Evolutionary conservation across 169 alveolate species (phyloP), one percentile per base, ranked within the genome.

Genomic region (Amoebophrya sp.): DNA sequence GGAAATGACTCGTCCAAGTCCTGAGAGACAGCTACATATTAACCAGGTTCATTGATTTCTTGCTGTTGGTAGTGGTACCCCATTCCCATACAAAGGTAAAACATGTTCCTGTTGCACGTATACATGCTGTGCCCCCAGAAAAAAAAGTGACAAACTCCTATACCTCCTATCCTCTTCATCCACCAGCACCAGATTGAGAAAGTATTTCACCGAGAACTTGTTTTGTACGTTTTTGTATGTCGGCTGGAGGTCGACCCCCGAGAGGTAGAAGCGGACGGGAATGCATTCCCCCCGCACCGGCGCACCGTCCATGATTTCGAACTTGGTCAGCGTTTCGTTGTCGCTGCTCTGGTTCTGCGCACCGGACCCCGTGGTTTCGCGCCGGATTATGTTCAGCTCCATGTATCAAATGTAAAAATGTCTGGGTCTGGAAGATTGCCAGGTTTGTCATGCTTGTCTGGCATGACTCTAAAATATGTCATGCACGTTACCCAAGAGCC

Each of bases 291-390:
- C 98, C 90, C 97, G 97, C 29, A 96, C 97, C 18, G 99, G 99
- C 0, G 99, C 97, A 0, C 99, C 99, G 95, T 99, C 99, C 99
- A 99, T 99, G 88, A 99, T 98, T 95, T 99, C 99, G 95, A 96
- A 98, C 92, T 98, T 98, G 39, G 99, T 97, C 89, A 98, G 95
- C 25, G 99, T 98, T 93, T 96, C 99, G 32, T 98, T 96, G 94
- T 99, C 99, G 0, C 98, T 97, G 91, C 95, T 95, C 93, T 92
- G 97, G 92, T 40, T 93, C 55, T 33, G 33, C 91, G 25, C 39
- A 89, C 94, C 93, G 39, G 77, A 38, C 12, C 94, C 94, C n/a
- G 94, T 93, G 1, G 91, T 91, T 89, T 94, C 96, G 32, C 93
- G 90, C 39, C 95, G 93, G 55, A 94, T 89, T 35, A 94, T 93